Evolutionary conservation across 495 filamentous ascomycete species (phyloP), one percentile per base, ranked within the genome.

Genomic region (Oleoguttula mirabilis): DNA sequence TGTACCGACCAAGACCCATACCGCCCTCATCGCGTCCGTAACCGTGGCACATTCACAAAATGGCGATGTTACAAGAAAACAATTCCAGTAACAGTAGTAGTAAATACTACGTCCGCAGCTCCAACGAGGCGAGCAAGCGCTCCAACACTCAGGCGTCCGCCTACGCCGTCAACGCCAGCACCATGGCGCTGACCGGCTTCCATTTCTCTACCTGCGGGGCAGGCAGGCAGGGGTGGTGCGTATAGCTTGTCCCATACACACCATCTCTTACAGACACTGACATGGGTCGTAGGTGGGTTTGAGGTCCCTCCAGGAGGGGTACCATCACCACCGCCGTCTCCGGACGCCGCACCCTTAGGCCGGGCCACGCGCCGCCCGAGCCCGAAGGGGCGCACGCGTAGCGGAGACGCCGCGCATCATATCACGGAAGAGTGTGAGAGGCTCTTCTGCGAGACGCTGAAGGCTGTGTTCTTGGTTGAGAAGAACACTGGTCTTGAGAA

Each of bases 371-470:
- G 66, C 60, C 66, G 55, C 1, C 39, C 42, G 4, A 39, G 23
- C 47, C 54, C 45, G 20, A 45, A 52, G 61, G 70, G 66, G 61
- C 61, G 76, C 59, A 74, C 28, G 38, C 41, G 73, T 73, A 80
- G 77, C 80, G 87, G 84, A 82, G 87, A 47, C 48, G 50, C 87
- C 76, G 74, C 81, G 80, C 76, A 84, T 66, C 77, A 76, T 68
- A 93, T 95, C 72, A 82, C 80, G 84, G 88, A 76, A 84, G 85
- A 94, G 84, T 92, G 88, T 95, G 88, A 94, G 87, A 95, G 88
- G 67, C 88, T 95, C 75, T 90, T 95, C 73, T 95, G 88, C 72
- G 83, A 87, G 75, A 82, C 74, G 69, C 76, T 95, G 79, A 79
- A 71, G 64, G 65, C 77, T 66, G 83, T 82, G 70, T 92, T 95